Percentiles rank a stretch among this genome's conserved stretches.
These are phyloP conservation scores for Lepidium campestre DNA, from an alignment of 441 rosid species.

Conservation along the genomic window DNA sequence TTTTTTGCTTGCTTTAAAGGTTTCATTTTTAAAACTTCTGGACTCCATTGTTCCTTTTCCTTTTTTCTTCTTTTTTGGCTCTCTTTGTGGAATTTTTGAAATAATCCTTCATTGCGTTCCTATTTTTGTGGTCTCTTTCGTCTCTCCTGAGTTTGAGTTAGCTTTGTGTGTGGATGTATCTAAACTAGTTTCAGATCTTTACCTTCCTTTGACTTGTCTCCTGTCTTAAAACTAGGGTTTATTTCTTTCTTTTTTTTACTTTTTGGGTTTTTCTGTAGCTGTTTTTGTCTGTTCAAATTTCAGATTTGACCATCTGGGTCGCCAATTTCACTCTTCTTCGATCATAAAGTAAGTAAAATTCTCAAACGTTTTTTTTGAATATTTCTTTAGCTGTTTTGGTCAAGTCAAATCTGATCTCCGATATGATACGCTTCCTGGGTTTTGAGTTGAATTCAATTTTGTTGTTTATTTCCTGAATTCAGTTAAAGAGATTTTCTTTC, in stretches of 20 bases:
- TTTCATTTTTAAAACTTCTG: conserved; percentile 24
- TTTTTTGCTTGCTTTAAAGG: conserved; percentile 9
- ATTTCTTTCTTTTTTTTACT: not conserved
- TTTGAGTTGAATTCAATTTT: not conserved
- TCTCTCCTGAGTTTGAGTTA: conserved; percentile 24
- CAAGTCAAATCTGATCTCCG: conserved; percentile 22
- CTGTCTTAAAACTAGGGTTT: conserved; percentile 25
- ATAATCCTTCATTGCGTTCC: conserved; percentile 3
- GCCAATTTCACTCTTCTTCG: conserved; percentile 14
- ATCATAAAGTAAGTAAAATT: conserved; percentile 25
- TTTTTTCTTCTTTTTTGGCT: conserved; percentile 3
- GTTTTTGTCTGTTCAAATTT: conserved; percentile 7
- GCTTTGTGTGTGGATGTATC: conserved; percentile 12
- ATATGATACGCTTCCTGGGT: not conserved
- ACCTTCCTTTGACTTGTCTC: conserved; percentile 25
- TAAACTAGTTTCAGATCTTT: conserved; percentile 33
- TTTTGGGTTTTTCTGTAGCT: conserved; percentile 21
- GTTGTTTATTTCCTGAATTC: not conserved
- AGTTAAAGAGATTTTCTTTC: not conserved
- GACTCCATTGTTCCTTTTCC: conserved; percentile 15
- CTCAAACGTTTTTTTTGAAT: not conserved
- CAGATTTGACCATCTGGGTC: conserved; percentile 26
- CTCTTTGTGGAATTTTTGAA: conserved; percentile 13
- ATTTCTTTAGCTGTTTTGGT: not conserved
- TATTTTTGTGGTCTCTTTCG: conserved; percentile 11